Evolutionary conservation across 148 eudicot species (phyloP), one percentile per base, ranked within the genome.

Genomic region (Camellia lanceoleosa): DNA sequence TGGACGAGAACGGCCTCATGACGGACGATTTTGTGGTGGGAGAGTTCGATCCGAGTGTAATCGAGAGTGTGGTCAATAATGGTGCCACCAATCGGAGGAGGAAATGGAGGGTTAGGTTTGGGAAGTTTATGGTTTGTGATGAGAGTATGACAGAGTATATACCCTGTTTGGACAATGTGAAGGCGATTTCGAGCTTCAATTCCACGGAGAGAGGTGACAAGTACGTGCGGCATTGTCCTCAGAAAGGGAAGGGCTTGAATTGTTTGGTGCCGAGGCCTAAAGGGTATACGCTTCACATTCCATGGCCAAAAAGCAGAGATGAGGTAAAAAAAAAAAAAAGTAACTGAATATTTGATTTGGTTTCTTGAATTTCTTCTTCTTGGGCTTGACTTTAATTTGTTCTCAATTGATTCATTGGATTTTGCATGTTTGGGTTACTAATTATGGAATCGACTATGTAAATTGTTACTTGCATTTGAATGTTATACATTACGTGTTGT

Each of bases 101-200:
- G 13, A 18, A 4, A 44, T 58, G 41, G 61, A 76, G 67, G 81
- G 81, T 76, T 71, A 87, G 77, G 79, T 80, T 89, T 87, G 80
- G 79, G 80, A 89, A 80, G 83, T 89, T 79, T 78, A 76, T 75
- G 49, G 69, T 67, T 78, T 92, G 94, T 87, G 89, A 86, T 65
- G 81, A 80, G 81, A 83, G 82, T 69, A 79, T 81, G 92, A 80
- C 73, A 2, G 91, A 90, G n/a, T 81, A 81, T 42, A 83, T 90
- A 49, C 97, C 97, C 61, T 92, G 94, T 85, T 83, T 90, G 88
- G 97, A 92, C 63, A 92, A 89, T 82, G 85, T 78, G 15, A 91
- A 85, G 15, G 87, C 38, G 3, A 66, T 84, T 86, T 55, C 80
- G 65, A 68, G 41, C 76, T 59, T 89, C 80, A 89, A 85, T 82